These are phyloP conservation scores for Starmera dryadoides DNA, from an alignment of 805 yeast genomes.

Conservation along the genomic window DNA sequence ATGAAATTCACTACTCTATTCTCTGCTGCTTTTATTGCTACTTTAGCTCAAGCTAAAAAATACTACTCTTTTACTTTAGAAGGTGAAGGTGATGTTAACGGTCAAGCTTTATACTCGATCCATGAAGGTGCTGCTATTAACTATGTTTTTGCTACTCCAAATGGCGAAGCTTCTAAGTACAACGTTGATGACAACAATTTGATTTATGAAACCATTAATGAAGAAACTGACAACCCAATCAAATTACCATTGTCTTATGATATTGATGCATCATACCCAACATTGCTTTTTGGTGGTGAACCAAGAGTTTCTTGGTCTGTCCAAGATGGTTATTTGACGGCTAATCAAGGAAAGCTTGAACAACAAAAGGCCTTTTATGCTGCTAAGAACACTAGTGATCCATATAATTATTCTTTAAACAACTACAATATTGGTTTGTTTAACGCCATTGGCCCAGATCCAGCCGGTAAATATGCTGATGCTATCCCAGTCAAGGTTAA, in stretches of 20 bases:
- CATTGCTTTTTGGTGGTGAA: conserved; percentile 6
- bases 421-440: conserved; percentile 22
- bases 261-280: conserved; percentile 6
- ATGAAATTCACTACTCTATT: neutral
- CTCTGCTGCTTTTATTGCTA: neutral
- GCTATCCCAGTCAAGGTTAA: neutral
- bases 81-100: conserved; percentile 20
- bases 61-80: neutral
- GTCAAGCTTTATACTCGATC: conserved; percentile 20
- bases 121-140: conserved; percentile 41
- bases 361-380: conserved; percentile 35
- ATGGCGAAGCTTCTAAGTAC: conserved; percentile 8
- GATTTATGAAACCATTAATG: neutral
- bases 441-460: conserved; percentile 17
- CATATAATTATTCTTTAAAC: conserved; percentile 29
- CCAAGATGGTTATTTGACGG: conserved; percentile 17
- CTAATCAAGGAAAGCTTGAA: conserved; percentile 23
- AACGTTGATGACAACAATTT: neutral
- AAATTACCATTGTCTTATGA: neutral
- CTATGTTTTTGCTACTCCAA: conserved; percentile 27
- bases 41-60: neutral
- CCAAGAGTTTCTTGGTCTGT: conserved; percentile 8
- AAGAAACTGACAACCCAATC: neutral
- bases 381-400: conserved; percentile 36
- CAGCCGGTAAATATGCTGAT: conserved; percentile 4